Base-by-base conservation (phyloP, 352 stramenopile species). In the Pilasporangium apinafurcum region DNA sequence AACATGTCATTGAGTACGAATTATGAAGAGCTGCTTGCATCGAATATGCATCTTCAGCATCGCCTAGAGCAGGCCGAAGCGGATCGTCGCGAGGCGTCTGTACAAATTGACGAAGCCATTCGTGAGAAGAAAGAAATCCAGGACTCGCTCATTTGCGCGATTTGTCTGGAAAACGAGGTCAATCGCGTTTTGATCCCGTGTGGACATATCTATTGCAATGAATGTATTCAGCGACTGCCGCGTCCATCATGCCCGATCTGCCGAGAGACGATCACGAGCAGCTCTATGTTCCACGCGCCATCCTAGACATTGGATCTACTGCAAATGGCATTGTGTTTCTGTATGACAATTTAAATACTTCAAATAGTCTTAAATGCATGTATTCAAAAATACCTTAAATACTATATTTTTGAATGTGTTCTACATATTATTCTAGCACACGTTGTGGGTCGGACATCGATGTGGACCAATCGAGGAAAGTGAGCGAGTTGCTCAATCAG, bases 81-180 rank as follows among this genome's bases (percentile, higher is more conserved):
- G 48, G 60, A 68, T 36, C 73, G 73, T 3, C 75, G 68, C 14
- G 49, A 73, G 4, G 71, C 70, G n/a, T 56, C 62, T 2, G 57
- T 67, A 1, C 76, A 86, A 39, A 83, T 92, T 21, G 74, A 92
- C 33, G 56, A 66, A 5, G 76, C 68, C 17, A 65, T 85, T 20
- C 71, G 73, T 32, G 72, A 88, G 42, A 86, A 82, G 51, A 87
- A 83, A 48, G 79, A 89, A 13, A 62, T 69, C 16, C 56, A 83
- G 34, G 79, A 93, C 39, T 72, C 74, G 42, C 61, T 93, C 29
- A 61, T 81, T 27, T 93, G 82, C 49, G 74, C 74, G 18, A 79
- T 91, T 32, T 93, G 82, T 44, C 62, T 93, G 16, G 82, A 93
- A 49, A 75, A 80, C 51, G 65, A 85, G 33, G 82, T 93, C 39